Conservation (phyloP, 2,329 filamentous ascomycete genomes). For the Aspergillus ochraceoroseus region DNA sequence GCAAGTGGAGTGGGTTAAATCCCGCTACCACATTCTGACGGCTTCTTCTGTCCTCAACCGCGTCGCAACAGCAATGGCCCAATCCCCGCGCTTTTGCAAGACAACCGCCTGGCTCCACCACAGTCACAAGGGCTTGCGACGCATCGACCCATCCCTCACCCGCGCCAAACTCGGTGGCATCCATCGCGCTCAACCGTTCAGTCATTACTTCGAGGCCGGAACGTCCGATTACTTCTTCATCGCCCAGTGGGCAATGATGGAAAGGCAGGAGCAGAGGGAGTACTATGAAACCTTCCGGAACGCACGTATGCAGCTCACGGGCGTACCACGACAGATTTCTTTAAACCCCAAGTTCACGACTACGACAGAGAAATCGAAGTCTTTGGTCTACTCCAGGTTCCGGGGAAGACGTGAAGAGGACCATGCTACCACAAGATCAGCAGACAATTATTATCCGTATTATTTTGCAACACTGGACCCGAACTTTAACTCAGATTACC, state of each 20-base stretch:
- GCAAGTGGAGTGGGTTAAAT: slow-evolving; percentile 31
- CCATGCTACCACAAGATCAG: neutral
- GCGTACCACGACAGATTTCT: neutral
- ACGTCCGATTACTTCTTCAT: slow-evolving; percentile 5
- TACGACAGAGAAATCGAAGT: neutral
- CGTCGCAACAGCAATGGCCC: slow-evolving; percentile 38
- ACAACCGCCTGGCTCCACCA: slow-evolving; percentile 36
- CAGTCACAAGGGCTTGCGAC: neutral
- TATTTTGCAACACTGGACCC: neutral
- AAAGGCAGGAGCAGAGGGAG: neutral
- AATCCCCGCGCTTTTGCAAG: slow-evolving; percentile 25
- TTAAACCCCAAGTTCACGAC: neutral
- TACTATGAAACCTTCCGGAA: slow-evolving; percentile 2
- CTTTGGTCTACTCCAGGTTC: neutral
- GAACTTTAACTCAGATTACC: neutral
- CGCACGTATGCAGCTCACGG: slow-evolving; percentile 1
- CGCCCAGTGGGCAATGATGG: neutral
- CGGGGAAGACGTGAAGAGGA: neutral
- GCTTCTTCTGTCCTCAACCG: slow-evolving; percentile 31
- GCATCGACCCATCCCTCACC: slow-evolving; percentile 4
- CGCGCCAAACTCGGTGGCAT: slow-evolving; percentile 43
- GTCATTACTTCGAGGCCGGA: slow-evolving; percentile 33
- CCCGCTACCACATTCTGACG: slow-evolving; percentile 35
- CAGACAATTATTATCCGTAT: slow-evolving; percentile 7
- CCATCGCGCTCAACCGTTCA: slow-evolving; percentile 42